Evolutionary conservation across 2,329 filamentous ascomycete genomes (phyloP).

Genomic region (Chaetomiaceae sp.): DNA sequence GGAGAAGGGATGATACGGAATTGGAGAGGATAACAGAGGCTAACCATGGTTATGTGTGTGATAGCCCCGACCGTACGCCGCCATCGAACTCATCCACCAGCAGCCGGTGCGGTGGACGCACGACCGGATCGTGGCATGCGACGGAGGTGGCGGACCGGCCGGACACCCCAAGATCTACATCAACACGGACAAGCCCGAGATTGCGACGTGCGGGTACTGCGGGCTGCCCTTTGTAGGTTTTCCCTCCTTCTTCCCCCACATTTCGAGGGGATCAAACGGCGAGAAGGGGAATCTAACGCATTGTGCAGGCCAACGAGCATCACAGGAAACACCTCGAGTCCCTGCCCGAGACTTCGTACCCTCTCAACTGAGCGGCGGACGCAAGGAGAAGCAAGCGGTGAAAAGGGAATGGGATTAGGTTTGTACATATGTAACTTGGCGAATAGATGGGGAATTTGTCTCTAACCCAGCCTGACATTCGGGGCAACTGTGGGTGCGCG

Average conservation of each 20-base stretch:
- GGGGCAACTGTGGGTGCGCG: background rate
- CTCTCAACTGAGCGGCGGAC: slow-evolving; percentile 44
- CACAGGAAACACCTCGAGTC: slow-evolving; percentile 81
- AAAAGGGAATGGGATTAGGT: background rate
- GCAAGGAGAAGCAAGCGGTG: background rate
- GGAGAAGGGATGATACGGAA: background rate
- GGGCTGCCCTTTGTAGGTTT: slow-evolving; percentile 81
- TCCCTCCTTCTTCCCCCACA: background rate
- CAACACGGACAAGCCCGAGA: slow-evolving; percentile 96
- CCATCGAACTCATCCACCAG: slow-evolving; percentile 94
- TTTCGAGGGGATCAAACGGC: background rate
- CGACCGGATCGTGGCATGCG: slow-evolving; percentile 75
- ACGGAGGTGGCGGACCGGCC: slow-evolving; percentile 84
- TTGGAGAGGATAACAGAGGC: too few relatives aligned
- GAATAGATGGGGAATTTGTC: slow-evolving; percentile 11
- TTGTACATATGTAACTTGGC: slow-evolving; percentile 13
- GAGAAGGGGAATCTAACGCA: background rate
- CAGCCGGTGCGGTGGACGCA: slow-evolving; percentile 92
- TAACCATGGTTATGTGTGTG: too few relatives aligned
- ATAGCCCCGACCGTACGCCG: slow-evolving; percentile 82
- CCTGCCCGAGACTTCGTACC: slow-evolving; percentile 74
- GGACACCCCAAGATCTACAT: slow-evolving; percentile 95
- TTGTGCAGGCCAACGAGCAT: slow-evolving; percentile 75
- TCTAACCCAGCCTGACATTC: background rate
- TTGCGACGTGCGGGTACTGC: slow-evolving; percentile 86